A percentile compares a stretch with the other conserved stretches of the same genome.
Conservation (phyloP, 495 filamentous ascomycete genomes). For the Aspergillus sclerotiicarbonarius region DNA sequence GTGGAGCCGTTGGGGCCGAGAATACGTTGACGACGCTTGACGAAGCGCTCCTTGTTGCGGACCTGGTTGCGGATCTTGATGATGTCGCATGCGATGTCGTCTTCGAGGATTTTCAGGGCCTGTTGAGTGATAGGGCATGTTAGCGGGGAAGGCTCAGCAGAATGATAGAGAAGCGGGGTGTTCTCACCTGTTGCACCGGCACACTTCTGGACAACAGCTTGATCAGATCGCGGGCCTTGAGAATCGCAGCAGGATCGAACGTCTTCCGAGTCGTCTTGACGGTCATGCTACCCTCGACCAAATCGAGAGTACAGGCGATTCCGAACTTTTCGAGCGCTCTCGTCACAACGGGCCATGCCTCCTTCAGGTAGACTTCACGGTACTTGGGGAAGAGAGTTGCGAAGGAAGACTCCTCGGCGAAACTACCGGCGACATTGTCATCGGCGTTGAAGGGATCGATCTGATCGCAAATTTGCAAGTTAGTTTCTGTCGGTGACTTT, state of each 20-base stretch:
- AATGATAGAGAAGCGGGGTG: neutral
- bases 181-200: conserved; percentile 71
- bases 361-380: conserved; percentile 87
- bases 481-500: neutral
- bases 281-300: conserved; percentile 93
- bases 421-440: conserved; percentile 82
- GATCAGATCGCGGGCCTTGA: conserved; percentile 92
- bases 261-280: conserved; percentile 95
- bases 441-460: conserved; percentile 79
- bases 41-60: conserved; percentile 93
- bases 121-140: conserved; percentile 20
- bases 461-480: conserved; percentile 34
- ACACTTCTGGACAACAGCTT: conserved; percentile 90
- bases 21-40: conserved; percentile 91
- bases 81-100: conserved; percentile 84
- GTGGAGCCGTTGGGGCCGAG: conserved; percentile 81
- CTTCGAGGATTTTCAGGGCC: conserved; percentile 90
- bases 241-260: conserved; percentile 88
- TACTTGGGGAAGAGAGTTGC: conserved; percentile 96
- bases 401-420: conserved; percentile 91
- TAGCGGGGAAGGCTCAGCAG: neutral
- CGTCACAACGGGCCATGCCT: conserved; percentile 85
- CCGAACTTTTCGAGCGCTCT: conserved; percentile 75
- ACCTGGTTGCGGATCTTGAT: conserved; percentile 92
- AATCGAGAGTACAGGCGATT: conserved; percentile 85